A percentile compares a stretch with the other conserved stretches of the same genome.
Evolutionary conservation across 1,139 yeast genomes (phyloP).

Genomic region (Candida sp.): DNA sequence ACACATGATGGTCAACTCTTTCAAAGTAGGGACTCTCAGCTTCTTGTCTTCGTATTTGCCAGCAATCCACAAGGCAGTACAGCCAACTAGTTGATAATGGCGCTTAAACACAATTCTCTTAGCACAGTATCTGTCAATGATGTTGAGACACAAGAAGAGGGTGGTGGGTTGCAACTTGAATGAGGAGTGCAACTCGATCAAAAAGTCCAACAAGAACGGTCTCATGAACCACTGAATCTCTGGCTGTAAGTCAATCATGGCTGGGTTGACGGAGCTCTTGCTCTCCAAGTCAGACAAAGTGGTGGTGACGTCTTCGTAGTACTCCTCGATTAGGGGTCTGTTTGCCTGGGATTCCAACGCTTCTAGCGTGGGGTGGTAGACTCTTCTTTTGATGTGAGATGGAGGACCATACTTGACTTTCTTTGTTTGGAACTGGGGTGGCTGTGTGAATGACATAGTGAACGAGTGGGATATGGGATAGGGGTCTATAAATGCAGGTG

Average conservation of each 20-base stretch:
- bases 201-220: conserved; percentile 82
- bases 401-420: conserved; percentile 49
- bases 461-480: neutral
- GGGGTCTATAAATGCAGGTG: neutral
- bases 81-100: conserved; percentile 92
- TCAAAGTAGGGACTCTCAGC: conserved; percentile 78
- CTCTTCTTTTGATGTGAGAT: conserved; percentile 35
- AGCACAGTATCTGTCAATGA: conserved; percentile 91
- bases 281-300: conserved; percentile 35
- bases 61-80: conserved; percentile 95
- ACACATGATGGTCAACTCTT: conserved; percentile 80
- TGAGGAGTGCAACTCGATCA: conserved; percentile 81
- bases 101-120: conserved; percentile 89
- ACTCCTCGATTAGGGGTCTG: conserved; percentile 44
- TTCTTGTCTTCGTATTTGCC: conserved; percentile 93
- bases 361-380: conserved; percentile 48
- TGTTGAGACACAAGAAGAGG: conserved; percentile 75
- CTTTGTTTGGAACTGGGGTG: conserved; percentile 4
- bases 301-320: conserved; percentile 33
- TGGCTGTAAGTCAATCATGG: conserved; percentile 90
- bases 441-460: conserved; percentile 3
- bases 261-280: conserved; percentile 45
- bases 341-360: conserved; percentile 51
- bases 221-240: conserved; percentile 95
- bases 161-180: conserved; percentile 81